Conservation (phyloP, 352 stramenopile species). For the Albugo candida region DNA sequence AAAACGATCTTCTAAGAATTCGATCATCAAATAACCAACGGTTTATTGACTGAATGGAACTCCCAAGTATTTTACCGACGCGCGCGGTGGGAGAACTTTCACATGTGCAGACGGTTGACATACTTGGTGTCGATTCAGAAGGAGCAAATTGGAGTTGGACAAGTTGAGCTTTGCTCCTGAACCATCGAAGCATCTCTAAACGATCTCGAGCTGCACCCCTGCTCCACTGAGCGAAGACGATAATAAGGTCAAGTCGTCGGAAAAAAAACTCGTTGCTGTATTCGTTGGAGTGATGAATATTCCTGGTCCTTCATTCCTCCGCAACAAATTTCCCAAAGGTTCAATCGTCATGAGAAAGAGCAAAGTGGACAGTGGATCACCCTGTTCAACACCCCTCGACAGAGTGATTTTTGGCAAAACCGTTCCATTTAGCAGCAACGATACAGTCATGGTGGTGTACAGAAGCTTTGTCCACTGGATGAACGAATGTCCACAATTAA, state of each 20-base stretch:
- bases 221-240: neutral
- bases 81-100: conserved; percentile 1
- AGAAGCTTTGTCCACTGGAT: conserved; percentile 4
- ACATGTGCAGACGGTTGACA: conserved; percentile 1
- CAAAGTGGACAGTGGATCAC: conserved; percentile 5
- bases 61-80: conserved; percentile 5
- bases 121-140: conserved; percentile 3
- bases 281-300: neutral
- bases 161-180: conserved; percentile 6
- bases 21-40: conserved; percentile 2
- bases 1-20: conserved; percentile 6
- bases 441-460: conserved; percentile 2
- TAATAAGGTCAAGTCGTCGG: conserved; percentile 7
- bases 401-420: conserved; percentile 5
- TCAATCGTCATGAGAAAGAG: conserved; percentile 6
- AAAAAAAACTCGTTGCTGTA: conserved; percentile 3
- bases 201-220: conserved; percentile 5
- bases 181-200: conserved; percentile 1
- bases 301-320: neutral
- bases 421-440: conserved; percentile 7
- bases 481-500: conserved; percentile 7
- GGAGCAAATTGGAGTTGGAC: conserved; percentile 4
- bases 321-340: conserved; percentile 3
- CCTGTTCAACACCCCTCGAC: conserved; percentile 7
- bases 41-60: conserved; percentile 6